Evolutionary conservation across 2,329 filamentous ascomycete genomes (phyloP).

Genomic region (Aspergillus puulaauensis): DNA sequence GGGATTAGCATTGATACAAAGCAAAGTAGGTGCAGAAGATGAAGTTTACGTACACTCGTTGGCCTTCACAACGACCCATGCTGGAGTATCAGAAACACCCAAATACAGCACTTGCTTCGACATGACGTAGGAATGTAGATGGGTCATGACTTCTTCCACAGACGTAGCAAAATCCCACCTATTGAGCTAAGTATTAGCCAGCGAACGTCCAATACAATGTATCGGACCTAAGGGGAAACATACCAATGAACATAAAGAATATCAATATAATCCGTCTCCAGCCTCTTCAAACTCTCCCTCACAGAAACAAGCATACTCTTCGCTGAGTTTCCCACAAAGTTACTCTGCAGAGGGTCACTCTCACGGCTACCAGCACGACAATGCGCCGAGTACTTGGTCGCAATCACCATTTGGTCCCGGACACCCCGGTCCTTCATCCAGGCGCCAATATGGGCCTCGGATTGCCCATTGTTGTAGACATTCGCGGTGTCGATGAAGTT

Average conservation of each 20-base stretch:
- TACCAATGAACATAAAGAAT: conserved; percentile 14
- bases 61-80: conserved; percentile 14
- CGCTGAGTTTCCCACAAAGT: conserved; percentile 15
- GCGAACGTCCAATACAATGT: too few species aligned
- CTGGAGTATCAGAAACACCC: conserved; percentile 10
- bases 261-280: conserved; percentile 12
- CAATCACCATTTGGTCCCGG: conserved; percentile 51
- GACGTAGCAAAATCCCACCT: conserved; percentile 12
- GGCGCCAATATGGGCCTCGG: conserved; percentile 52
- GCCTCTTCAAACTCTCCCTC: conserved; percentile 4
- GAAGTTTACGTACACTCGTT: conserved; percentile 3
- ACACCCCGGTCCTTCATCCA: conserved; percentile 49
- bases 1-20: too few species aligned
- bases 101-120: conserved; percentile 12
- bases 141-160: conserved; percentile 11
- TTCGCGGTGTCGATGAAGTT: conserved; percentile 36
- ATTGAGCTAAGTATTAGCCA: too few species aligned
- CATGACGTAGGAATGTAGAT: conserved; percentile 4
- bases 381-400: conserved; percentile 18
- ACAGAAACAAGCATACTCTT: conserved; percentile 9
- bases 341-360: conserved; percentile 29
- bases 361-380: conserved; percentile 39
- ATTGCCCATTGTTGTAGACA: conserved; percentile 50
- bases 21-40: too few species aligned
- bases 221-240: neutral